Evolutionary conservation across 331 rosid genomes (phyloP).

Genomic region (Arachis monticola): DNA sequence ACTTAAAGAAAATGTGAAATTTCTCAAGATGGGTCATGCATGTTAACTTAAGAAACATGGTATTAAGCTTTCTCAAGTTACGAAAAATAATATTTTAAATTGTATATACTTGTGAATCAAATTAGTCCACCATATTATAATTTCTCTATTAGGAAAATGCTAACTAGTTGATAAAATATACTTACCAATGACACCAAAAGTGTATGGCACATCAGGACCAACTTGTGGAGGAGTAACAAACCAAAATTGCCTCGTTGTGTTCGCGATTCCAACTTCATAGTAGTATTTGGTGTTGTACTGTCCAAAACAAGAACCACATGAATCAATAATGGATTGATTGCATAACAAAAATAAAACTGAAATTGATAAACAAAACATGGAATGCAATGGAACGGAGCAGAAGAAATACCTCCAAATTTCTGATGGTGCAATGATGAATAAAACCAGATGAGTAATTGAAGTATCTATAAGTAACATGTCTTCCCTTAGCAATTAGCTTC

Average conservation of each 20-base stretch:
- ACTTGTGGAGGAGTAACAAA: constrained; percentile 70
- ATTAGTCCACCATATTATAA: too few relatives aligned
- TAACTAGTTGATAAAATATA: constrained; percentile 55
- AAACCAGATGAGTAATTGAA: constrained; percentile 79
- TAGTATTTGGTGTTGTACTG: constrained; percentile 68
- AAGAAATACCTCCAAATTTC: constrained; percentile 40
- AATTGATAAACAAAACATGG: background rate
- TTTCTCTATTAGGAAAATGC: too few relatives aligned
- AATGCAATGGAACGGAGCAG: background rate
- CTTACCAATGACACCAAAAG: constrained; percentile 78
- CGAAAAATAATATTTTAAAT: constrained; percentile 46
- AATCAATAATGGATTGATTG: constrained; percentile 26
- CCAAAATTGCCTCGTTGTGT: constrained; percentile 43
- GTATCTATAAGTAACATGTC: constrained; percentile 52
- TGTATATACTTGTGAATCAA: too few relatives aligned
- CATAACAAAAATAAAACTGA: background rate
- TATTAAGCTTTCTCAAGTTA: too few relatives aligned
- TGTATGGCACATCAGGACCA: constrained; percentile 83
- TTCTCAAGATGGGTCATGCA: too few relatives aligned
- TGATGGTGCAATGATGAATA: constrained; percentile 48
- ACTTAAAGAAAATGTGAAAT: too few relatives aligned
- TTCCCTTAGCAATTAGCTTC: constrained; percentile 52
- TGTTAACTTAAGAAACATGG: too few relatives aligned
- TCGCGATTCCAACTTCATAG: constrained; percentile 68
- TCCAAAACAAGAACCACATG: constrained; percentile 16